phyloP scores from a whole-genome alignment of 495 filamentous ascomycete species.

The Physcia stellaris region DNA sequence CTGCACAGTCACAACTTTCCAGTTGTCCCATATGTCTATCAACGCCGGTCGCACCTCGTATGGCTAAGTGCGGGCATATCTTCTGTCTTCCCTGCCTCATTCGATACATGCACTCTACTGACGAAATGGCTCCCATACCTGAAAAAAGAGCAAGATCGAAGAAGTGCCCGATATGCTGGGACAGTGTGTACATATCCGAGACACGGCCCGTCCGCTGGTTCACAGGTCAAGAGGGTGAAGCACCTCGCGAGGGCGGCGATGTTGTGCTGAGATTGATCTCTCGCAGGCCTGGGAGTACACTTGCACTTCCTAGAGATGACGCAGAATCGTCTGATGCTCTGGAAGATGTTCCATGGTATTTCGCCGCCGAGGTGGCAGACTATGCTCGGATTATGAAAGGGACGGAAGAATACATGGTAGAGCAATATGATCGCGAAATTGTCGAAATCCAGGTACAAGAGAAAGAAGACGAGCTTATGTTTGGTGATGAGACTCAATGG shows the following conservation, averaged over 20 bases:
- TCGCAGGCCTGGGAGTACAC: constrained; percentile 62
- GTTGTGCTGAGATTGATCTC: constrained; percentile 76
- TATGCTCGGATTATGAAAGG: constrained; percentile 95
- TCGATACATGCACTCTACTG: constrained; percentile 84
- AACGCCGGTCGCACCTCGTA: constrained; percentile 80
- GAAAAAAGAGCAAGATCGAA: constrained; percentile 73
- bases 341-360: constrained; percentile 85
- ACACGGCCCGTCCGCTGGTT: constrained; percentile 88
- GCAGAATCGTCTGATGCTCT: constrained; percentile 50
- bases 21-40: constrained; percentile 91
- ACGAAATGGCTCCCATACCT: constrained; percentile 44
- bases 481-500: constrained; percentile 89
- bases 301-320: constrained; percentile 77
- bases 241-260: constrained; percentile 73
- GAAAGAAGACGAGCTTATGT: constrained; percentile 80
- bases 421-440: constrained; percentile 68
- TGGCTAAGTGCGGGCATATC: constrained; percentile 96
- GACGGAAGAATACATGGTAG: constrained; percentile 71
- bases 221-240: constrained; percentile 67
- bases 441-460: constrained; percentile 59
- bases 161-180: constrained; percentile 94
- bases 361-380: constrained; percentile 84
- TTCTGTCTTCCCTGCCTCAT: constrained; percentile 91
- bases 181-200: constrained; percentile 74
- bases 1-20: constrained; percentile 71